Base-by-base conservation (phyloP, 257 asterid genomes). In the Euphrasia confusa region DNA sequence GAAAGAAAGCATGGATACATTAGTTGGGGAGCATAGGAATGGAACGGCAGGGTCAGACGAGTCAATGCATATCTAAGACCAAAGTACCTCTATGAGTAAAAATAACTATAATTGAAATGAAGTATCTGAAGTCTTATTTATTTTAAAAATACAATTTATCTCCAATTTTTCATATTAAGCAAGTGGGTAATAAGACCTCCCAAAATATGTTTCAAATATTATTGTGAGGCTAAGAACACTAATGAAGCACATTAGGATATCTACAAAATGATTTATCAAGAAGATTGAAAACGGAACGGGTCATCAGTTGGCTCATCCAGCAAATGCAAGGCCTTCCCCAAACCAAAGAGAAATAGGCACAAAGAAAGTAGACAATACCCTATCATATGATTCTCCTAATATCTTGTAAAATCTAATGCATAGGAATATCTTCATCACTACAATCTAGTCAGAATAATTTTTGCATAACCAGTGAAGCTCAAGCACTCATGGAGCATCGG, bases 51-150 rank as follows among this genome's bases (percentile, higher is more conserved):
- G 60, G 37, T 65, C 56, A 39, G 33, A 37, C 10, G 11, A 2
- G 50, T 56, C 54, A 60, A 47, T 58, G 44, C 40, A 62, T 48
- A 62, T 35, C n/a, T 15, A 60, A 60, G 11, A 71, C 30, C 49
- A 7, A 28, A 14, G 61, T 47, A 58, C 37, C 24, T 21, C 33
- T 68, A 58, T 37, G 37, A 63, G 44, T 59, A 69, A 14, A 47
- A 44, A 50, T 17, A 50, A 50, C 40, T 10, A 5, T 33, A 42
- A 4, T 21, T 14, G 9, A 37, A 58, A 32, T 59, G 7, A 45
- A 54, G 49, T 45, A 53, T 33, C 35, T 45, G 56, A 44, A 53
- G 44, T 45, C 10, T 54, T 35, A 49, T 55, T 18, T 18, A 30
- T 30, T 30, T 3, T 30, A 2, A 30, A 30, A 30, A 30, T 40